phyloP scores from a whole-genome alignment of 2,329 filamentous ascomycete species.

The Stagonosporopsis cucurbitacearum region DNA sequence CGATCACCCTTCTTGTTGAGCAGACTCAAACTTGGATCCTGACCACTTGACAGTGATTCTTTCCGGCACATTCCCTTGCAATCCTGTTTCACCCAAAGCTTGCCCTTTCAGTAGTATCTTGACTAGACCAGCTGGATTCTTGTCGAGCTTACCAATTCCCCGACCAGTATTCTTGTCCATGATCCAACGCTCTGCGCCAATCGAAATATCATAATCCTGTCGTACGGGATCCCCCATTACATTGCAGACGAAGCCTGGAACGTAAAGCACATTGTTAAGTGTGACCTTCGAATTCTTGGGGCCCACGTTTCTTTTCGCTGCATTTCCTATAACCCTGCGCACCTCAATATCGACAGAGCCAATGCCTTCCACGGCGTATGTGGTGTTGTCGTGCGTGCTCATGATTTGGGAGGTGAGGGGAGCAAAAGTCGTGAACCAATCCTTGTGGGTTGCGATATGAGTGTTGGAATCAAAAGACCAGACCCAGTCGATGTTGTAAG shows the following conservation, averaged over 20 bases:
- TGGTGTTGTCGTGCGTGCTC: slow-evolving; percentile 1
- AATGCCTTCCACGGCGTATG: slow-evolving; percentile 1
- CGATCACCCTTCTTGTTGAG: no score
- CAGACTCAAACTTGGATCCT: neutral
- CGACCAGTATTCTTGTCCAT: slow-evolving; percentile 10
- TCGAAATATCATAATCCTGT: slow-evolving; percentile 10
- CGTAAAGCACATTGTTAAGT: slow-evolving; percentile 8
- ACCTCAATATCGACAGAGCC: slow-evolving; percentile 2
- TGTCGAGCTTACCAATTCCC: slow-evolving; percentile 1
- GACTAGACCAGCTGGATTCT: slow-evolving; percentile 3
- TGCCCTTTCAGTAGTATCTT: slow-evolving; percentile 9
- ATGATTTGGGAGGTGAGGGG: slow-evolving; percentile 4
- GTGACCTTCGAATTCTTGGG: slow-evolving; percentile 5
- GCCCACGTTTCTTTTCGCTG: slow-evolving; percentile 5
- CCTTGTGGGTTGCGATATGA: slow-evolving; percentile 1
- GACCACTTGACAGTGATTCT: slow-evolving; percentile 1
- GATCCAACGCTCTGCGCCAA: slow-evolving; percentile 7
- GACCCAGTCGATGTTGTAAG: slow-evolving; percentile 7
- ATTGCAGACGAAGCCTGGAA: slow-evolving; percentile 9
- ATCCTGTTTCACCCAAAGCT: slow-evolving; percentile 2
- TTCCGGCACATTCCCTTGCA: slow-evolving; percentile 1
- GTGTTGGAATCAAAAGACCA: slow-evolving; percentile 9
- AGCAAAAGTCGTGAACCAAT: slow-evolving; percentile 2
- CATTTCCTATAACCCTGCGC: slow-evolving; percentile 6
- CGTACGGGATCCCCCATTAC: slow-evolving; percentile 4